Evolutionary conservation across 228 moss, liverwort and hornwort genomes (phyloP), one percentile per base, ranked within the genome.

Genomic region (Sphagnum magellanicum): DNA sequence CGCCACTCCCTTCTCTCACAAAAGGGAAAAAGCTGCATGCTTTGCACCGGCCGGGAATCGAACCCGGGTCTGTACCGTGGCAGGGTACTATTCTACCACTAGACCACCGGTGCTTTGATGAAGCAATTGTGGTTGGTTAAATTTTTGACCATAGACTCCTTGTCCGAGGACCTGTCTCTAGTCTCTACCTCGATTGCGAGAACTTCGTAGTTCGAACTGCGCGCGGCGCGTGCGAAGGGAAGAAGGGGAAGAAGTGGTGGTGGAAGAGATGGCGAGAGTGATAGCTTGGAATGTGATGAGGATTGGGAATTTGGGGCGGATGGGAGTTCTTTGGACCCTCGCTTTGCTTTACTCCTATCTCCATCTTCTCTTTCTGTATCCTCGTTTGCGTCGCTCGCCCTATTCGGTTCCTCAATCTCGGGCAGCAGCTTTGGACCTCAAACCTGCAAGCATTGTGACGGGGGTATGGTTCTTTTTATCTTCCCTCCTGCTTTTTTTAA

Each of bases 371-470:
- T 49, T 75, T n/a, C 50, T 67, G 61, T 74, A 68, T 10, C 70
- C 67, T 17, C 73, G 71, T 8, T 66, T 47, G 67, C 63, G 76
- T 14, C 16, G 62, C 46, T 59, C 59, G 66, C 51, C 12, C 53
- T 53, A 59, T 14, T n/a, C 53, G 14, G 13, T 65, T 13, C 70
- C 50, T 47, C 17, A 6, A 53, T 49, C 59, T 63, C 10, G 50
- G 67, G 16, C 58, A 15, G 13, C 67, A 51, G 32, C 32, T 32
- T 49, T 69, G 4, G 16, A 75, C 32, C 51, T 48, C 8, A 88
- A 68, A 75, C 75, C 76, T 51, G 79, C 82, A 5, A 84, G 84
- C 69, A 82, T 88, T 60, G 76, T 84, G 60, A 88, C 84, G 3
- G 79, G 88, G 81, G 88, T 88, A 80, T 17, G 49, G 13, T 17